phyloP scores from a whole-genome alignment of 352 stramenopile species.

The Globisporangium irregulare region DNA sequence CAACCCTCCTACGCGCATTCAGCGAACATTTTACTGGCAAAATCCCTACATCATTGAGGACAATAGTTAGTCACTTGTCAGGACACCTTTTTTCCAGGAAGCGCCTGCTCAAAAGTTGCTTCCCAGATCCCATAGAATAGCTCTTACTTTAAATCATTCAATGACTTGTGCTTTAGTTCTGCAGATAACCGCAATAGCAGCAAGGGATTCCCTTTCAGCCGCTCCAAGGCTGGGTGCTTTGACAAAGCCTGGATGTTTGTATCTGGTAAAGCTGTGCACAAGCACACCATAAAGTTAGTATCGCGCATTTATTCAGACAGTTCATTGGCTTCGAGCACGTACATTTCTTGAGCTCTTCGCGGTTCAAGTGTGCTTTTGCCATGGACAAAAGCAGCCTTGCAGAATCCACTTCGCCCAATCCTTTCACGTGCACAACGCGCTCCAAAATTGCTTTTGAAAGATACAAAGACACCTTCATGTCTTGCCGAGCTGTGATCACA shows the following conservation, averaged over 20 bases:
- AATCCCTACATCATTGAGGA: constrained; percentile 17
- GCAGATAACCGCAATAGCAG: constrained; percentile 20
- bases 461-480: constrained; percentile 22
- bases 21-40: constrained; percentile 10
- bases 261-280: constrained; percentile 22
- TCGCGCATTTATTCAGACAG: not conserved
- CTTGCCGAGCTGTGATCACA: constrained; percentile 32
- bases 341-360: constrained; percentile 37
- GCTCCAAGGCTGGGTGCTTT: constrained; percentile 27
- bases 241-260: constrained; percentile 16
- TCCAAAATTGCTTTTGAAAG: constrained; percentile 16
- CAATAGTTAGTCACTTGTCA: constrained; percentile 7
- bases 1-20: constrained; percentile 2
- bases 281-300: not conserved
- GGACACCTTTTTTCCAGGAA: not conserved
- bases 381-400: constrained; percentile 49
- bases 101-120: not conserved
- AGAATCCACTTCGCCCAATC: constrained; percentile 37
- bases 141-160: constrained; percentile 20
- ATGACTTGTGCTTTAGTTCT: constrained; percentile 18
- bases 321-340: constrained; percentile 16
- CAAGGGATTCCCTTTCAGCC: constrained; percentile 32
- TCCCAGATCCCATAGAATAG: not conserved
- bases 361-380: constrained; percentile 34
- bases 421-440: constrained; percentile 30